Percentiles rank a stretch among this genome's conserved stretches.
Conservation (phyloP, 306 rosid species). For the Glycine soja region DNA sequence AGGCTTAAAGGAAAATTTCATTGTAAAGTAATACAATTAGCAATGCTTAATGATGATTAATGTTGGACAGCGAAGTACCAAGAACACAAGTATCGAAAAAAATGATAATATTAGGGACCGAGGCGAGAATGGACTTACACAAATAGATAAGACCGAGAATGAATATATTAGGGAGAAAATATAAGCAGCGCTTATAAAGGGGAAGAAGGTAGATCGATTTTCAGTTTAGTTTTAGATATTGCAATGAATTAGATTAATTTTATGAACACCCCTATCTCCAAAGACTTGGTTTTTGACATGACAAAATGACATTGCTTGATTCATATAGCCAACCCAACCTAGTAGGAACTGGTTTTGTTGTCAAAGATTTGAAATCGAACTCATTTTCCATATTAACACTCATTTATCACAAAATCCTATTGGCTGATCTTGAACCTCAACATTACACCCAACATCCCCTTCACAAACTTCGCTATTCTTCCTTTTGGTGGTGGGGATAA, state of each 20-base stretch:
- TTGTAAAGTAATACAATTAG: background rate
- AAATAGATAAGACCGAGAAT: too few species aligned
- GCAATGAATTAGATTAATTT: background rate
- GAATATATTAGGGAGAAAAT: background rate
- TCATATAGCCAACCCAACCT: background rate
- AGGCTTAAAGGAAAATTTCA: background rate
- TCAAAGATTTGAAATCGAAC: conserved; percentile 8
- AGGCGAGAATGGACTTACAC: background rate
- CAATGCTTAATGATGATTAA: background rate
- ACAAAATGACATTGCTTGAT: background rate
- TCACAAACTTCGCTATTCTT: too few species aligned
- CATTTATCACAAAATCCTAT: background rate
- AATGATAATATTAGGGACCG: background rate
- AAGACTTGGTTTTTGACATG: background rate
- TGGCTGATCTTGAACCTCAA: background rate
- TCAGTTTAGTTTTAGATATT: background rate
- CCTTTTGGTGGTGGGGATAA: too few species aligned
- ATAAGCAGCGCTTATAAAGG: background rate
- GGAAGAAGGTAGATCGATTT: background rate
- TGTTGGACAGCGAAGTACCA: background rate
- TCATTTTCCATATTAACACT: conserved; percentile 5
- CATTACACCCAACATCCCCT: background rate
- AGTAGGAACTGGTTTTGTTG: background rate
- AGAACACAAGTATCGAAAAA: background rate
- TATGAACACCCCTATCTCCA: background rate